Percentiles rank a stretch among this genome's conserved stretches.
Evolutionary conservation across 164 flowering plant genomes (phyloP).

Genomic region (Houttuynia cordata): DNA sequence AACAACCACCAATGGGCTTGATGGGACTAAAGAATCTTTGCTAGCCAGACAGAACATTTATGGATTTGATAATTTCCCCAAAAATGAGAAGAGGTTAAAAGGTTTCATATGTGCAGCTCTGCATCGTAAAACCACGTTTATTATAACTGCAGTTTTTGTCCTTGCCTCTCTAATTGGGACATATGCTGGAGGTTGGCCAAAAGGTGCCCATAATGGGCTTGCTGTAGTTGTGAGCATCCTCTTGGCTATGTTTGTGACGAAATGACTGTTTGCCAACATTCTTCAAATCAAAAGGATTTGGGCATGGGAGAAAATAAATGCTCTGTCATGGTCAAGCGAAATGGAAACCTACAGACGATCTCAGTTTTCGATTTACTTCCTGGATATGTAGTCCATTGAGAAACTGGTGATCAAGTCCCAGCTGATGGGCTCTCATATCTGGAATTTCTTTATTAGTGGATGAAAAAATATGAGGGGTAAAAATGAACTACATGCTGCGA

Average conservation of each 20-base stretch:
- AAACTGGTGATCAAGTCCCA: conserved; percentile 87
- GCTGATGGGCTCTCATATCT: conserved; percentile 80
- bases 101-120: conserved; percentile 95
- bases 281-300: conserved; percentile 85
- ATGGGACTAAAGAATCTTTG: conserved; percentile 33
- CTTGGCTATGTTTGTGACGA: conserved; percentile 88
- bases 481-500: conserved; percentile 65
- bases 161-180: conserved; percentile 80
- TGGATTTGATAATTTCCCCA: conserved; percentile 76
- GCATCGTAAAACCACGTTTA: conserved; percentile 72
- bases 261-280: conserved; percentile 72
- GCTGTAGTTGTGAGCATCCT: conserved; percentile 89
- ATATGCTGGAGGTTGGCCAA: conserved; percentile 87
- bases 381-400: conserved; percentile 86
- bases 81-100: conserved; percentile 62
- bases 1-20: conserved; percentile 42
- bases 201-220: conserved; percentile 93
- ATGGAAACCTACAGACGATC: conserved; percentile 64
- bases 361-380: conserved; percentile 81
- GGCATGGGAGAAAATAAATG: conserved; percentile 86
- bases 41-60: conserved; percentile 43
- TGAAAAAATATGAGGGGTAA: conserved; percentile 87
- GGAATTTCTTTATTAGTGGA: conserved; percentile 69
- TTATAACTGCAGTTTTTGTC: conserved; percentile 81
- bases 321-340: conserved; percentile 60